These are phyloP conservation scores for Sclerotinia nivalis DNA, from an alignment of 2,329 filamentous ascomycete species.

Conservation along the genomic window DNA sequence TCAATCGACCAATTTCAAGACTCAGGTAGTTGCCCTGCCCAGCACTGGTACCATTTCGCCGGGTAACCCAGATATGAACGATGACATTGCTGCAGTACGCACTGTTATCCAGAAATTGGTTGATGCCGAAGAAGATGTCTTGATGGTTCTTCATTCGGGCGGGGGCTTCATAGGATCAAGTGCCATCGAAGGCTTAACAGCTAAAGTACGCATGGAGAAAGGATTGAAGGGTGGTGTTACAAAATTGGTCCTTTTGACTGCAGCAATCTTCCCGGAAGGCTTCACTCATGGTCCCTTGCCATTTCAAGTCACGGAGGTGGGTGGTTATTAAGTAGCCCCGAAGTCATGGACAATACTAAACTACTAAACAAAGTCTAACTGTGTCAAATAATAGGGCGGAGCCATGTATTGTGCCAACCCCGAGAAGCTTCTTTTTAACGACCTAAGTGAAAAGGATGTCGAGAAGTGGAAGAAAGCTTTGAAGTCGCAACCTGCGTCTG, in stretches of 20 bases:
- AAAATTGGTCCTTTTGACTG: slow-evolving; percentile 18
- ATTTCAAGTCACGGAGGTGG: not conserved
- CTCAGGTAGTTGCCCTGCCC: slow-evolving; percentile 19
- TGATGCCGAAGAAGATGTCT: slow-evolving; percentile 28
- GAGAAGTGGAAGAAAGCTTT: not conserved
- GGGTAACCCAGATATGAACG: slow-evolving; percentile 30
- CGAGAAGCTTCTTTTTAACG: not conserved
- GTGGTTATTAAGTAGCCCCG: not conserved
- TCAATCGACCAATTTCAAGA: slow-evolving; percentile 16
- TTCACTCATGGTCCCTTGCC: not conserved
- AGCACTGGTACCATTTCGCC: slow-evolving; percentile 33
- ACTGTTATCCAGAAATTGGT: slow-evolving; percentile 27
- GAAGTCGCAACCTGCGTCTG: not conserved
- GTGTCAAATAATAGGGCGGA: not conserved
- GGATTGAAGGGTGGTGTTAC: slow-evolving; percentile 31
- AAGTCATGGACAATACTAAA: not conserved
- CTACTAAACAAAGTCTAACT: not conserved
- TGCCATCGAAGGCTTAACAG: slow-evolving; percentile 33
- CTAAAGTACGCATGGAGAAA: slow-evolving; percentile 14
- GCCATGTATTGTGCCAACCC: not conserved
- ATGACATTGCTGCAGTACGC: slow-evolving; percentile 34
- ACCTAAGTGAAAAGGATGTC: not conserved
- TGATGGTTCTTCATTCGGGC: slow-evolving; percentile 33
- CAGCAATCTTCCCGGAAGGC: not conserved
- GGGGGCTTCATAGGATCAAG: slow-evolving; percentile 33